These are phyloP conservation scores for Fusarium nurragi DNA, from an alignment of 2,329 filamentous ascomycete genomes.

Conservation along the genomic window DNA sequence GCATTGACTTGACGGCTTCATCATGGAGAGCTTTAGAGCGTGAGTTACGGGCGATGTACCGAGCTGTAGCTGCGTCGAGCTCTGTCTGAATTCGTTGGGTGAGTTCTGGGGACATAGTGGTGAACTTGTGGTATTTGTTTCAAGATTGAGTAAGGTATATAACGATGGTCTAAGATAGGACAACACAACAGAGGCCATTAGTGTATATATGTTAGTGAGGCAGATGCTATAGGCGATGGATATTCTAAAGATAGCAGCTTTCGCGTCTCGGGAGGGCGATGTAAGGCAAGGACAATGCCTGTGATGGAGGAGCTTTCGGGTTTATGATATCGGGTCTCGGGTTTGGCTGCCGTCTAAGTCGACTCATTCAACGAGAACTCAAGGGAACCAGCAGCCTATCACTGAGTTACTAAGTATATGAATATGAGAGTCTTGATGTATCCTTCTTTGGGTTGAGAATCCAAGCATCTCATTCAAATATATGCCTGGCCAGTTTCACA, in stretches of 20 bases:
- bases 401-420: background rate
- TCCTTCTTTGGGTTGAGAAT: no score
- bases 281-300: background rate
- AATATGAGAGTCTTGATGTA: no score
- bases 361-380: background rate
- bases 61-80: slow-evolving; percentile 47
- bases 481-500: background rate
- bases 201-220: background rate
- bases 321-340: slow-evolving; percentile 34
- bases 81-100: slow-evolving; percentile 39
- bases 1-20: slow-evolving; percentile 50
- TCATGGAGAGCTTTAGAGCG: slow-evolving; percentile 52
- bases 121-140: background rate
- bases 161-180: background rate
- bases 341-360: slow-evolving; percentile 11
- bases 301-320: slow-evolving; percentile 11
- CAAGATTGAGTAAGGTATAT: background rate
- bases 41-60: slow-evolving; percentile 51
- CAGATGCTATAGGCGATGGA: background rate
- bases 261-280: slow-evolving; percentile 25
- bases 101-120: slow-evolving; percentile 34
- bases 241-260: background rate
- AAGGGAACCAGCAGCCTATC: background rate
- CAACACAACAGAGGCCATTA: background rate
- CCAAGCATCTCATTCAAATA: background rate